These are phyloP conservation scores for Viridothelium virens DNA, from an alignment of 495 filamentous ascomycete genomes.

Conservation along the genomic window DNA sequence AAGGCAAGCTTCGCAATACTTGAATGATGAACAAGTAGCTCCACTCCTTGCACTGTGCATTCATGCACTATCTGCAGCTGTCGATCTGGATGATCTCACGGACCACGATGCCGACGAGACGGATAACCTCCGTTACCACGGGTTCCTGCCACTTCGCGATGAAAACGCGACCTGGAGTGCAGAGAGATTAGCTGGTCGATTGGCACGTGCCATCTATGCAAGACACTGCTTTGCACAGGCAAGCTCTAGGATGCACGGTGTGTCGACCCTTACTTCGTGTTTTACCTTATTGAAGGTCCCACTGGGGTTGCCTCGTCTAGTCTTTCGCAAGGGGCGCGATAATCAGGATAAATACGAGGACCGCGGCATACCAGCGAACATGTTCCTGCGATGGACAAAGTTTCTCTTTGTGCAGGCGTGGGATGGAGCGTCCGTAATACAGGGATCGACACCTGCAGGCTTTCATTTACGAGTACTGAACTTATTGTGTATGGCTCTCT, in stretches of 20 bases:
- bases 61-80: conserved; percentile 49
- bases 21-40: conserved; percentile 50
- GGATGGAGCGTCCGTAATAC: background rate
- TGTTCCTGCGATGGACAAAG: background rate
- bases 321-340: too few species aligned
- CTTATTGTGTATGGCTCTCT: background rate
- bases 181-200: background rate
- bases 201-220: conserved; percentile 22
- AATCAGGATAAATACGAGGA: too few species aligned
- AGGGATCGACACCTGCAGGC: background rate
- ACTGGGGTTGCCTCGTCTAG: too few species aligned
- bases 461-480: background rate
- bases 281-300: too few species aligned
- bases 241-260: background rate
- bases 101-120: background rate
- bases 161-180: background rate
- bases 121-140: background rate
- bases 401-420: background rate
- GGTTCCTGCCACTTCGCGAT: background rate
- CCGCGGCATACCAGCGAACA: background rate
- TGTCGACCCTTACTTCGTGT: too few species aligned
- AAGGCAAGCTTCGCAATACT: background rate
- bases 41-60: conserved; percentile 50
- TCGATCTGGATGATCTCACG: background rate
- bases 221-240: background rate